phyloP scores from a whole-genome alignment of 2,329 filamentous ascomycete species.

The Cytospora piceicola region DNA sequence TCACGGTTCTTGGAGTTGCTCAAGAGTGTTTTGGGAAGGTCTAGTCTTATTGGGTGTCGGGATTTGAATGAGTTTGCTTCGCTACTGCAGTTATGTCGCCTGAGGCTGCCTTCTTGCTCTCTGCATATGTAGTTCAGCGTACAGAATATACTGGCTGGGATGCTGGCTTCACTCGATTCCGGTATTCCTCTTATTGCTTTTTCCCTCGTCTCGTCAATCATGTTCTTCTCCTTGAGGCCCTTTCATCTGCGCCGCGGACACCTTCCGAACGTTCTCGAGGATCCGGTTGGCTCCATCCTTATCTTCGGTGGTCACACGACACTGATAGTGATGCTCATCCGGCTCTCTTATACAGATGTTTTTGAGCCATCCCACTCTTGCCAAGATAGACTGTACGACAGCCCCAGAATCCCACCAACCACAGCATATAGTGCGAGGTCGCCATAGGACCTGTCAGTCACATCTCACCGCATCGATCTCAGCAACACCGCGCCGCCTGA shows the following conservation, averaged over 20 bases:
- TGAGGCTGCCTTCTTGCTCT: not conserved
- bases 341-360: not conserved
- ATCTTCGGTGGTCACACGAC: not conserved
- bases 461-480: slow-evolving; percentile 6
- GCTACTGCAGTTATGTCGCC: slow-evolving; percentile 3
- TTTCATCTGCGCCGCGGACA: not conserved
- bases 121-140: not conserved
- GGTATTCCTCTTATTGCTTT: not conserved
- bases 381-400: not conserved
- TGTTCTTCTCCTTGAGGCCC: not conserved
- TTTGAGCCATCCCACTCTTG: not conserved
- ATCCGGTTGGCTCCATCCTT: not conserved
- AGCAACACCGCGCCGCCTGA: slow-evolving; percentile 30
- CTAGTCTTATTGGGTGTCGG: slow-evolving; percentile 5
- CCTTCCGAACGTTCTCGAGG: not conserved
- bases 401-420: not conserved
- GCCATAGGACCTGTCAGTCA: slow-evolving; percentile 10
- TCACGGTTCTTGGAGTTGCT: not conserved
- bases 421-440: slow-evolving; percentile 5
- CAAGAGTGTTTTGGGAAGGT: slow-evolving; percentile 3
- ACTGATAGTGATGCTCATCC: not conserved
- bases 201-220: not conserved
- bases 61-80: not conserved
- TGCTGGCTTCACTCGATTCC: slow-evolving; percentile 6
- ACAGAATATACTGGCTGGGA: slow-evolving; percentile 15